Evolutionary conservation across 305 asterid species (phyloP), one percentile per base, ranked within the genome.

Genomic region (Andrographis paniculata): DNA sequence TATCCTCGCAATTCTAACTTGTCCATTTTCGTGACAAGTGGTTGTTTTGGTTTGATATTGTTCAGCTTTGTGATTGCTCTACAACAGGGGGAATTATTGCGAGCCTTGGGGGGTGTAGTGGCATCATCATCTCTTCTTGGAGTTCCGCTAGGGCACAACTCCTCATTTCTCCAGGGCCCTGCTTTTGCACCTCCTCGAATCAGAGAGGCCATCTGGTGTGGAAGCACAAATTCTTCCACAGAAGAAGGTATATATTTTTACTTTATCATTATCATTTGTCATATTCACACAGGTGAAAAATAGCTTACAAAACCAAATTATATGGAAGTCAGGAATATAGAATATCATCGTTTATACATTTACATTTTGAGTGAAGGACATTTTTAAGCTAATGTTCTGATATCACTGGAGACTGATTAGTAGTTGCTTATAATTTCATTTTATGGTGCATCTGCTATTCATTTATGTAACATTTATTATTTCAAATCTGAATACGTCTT

Each of bases 181-280:
- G 99, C 96, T 35, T 91, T 91, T 69, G 96, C 99, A 45, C 99
- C 99, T 53, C 99, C 99, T 55, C 94, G 91, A 43, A 91, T 91
- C 65, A 73, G 99, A 70, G 99, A 91, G 66, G 99, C 99, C 64
- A 87, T 91, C 46, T 91, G 99, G 99, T 87, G 96, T 61, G 96
- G 86, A 52, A 91, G 99, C 80, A 91, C 96, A 48, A 91, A 91
- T 73, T 73, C 96, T 63, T 67, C 93, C 44, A 81, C 99, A 11
- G 99, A 91, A 74, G 96, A 84, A 87, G 99, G 99, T 78, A 63
- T 24, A 4, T 21, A 24, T 24, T 8, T 45, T 15, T 42, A 42
- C 54, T 50, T 27, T 39, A 3, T 24, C 30, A 24, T 24, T 24
- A 4, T 24, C 30, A 24, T 4, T 24, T 24, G 30, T 8, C 30